phyloP scores from a whole-genome alignment of 768 basidiomycete genomes.

The Boletus reticulatus region DNA sequence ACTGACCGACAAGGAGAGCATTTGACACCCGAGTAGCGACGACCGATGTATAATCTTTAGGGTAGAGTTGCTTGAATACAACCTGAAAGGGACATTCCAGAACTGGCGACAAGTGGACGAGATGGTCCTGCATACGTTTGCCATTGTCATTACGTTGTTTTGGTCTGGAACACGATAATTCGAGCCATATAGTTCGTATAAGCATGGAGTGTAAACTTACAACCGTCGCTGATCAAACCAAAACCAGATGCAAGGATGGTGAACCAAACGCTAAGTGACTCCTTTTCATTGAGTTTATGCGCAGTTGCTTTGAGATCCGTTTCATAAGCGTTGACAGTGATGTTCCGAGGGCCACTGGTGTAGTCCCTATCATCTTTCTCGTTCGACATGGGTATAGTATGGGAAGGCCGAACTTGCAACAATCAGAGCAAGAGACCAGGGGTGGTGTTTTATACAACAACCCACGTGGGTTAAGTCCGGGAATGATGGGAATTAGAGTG shows the following conservation, averaged over 20 bases:
- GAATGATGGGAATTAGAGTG: neutral
- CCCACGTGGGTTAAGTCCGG: slow-evolving; percentile 18
- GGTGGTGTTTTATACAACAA: slow-evolving; percentile 23
- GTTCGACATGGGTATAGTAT: slow-evolving; percentile 18
- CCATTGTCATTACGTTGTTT: slow-evolving; percentile 70
- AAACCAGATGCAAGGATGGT: slow-evolving; percentile 64
- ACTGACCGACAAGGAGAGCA: slow-evolving; percentile 62
- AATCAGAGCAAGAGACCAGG: neutral
- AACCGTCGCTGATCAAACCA: slow-evolving; percentile 64
- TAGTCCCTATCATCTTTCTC: slow-evolving; percentile 19
- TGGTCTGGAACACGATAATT: slow-evolving; percentile 43
- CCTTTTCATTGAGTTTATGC: slow-evolving; percentile 33
- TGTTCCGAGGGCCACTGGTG: slow-evolving; percentile 10
- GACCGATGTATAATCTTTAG: slow-evolving; percentile 54
- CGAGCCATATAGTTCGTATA: neutral
- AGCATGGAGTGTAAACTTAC: slow-evolving; percentile 30
- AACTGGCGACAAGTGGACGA: neutral
- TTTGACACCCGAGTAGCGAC: slow-evolving; percentile 72
- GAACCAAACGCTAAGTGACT: slow-evolving; percentile 55
- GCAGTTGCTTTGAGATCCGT: slow-evolving; percentile 20
- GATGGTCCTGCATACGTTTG: slow-evolving; percentile 52
- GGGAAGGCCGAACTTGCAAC: neutral
- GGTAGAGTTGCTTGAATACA: slow-evolving; percentile 62
- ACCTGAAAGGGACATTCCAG: slow-evolving; percentile 42
- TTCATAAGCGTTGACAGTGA: slow-evolving; percentile 25